Conservation (phyloP, 306 rosid species). For the Acacia acuminata region DNA sequence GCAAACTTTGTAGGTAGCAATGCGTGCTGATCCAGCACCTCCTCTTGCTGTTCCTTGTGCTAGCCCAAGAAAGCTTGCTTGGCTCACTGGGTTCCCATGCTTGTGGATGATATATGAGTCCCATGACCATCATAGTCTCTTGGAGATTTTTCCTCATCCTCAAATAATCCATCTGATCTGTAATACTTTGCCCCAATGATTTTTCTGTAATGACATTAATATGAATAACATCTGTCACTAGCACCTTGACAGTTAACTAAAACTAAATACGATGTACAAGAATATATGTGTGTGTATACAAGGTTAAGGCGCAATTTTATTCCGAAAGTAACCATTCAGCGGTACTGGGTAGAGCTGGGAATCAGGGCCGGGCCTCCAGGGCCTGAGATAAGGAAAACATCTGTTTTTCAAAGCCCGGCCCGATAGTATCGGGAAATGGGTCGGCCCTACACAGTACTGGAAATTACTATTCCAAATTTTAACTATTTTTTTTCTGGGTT, state of each 20-base stretch:
- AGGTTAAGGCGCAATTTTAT: too few species aligned
- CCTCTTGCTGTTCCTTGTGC: not conserved
- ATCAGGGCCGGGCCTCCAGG: too few species aligned
- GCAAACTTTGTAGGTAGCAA: not conserved
- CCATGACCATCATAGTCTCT: constrained; percentile 1
- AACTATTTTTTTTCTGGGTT: too few species aligned
- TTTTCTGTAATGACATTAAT: constrained; percentile 32
- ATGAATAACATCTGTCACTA: not conserved
- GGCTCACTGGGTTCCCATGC: not conserved
- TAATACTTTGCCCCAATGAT: constrained; percentile 54
- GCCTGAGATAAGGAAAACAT: too few species aligned
- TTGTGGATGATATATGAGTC: not conserved
- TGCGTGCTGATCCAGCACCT: not conserved
- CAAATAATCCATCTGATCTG: not conserved
- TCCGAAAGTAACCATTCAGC: too few species aligned
- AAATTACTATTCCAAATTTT: too few species aligned
- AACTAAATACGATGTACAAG: not conserved
- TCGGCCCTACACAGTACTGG: too few species aligned
- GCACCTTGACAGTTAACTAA: not conserved
- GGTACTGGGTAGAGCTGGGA: too few species aligned
- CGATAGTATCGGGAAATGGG: too few species aligned
- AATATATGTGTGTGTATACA: not conserved
- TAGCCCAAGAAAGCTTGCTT: not conserved
- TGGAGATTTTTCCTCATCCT: not conserved
- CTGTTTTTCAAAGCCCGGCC: too few species aligned